Evolutionary conservation across 2,329 filamentous ascomycete species (phyloP).

Genomic region (Beauveria sp.): DNA sequence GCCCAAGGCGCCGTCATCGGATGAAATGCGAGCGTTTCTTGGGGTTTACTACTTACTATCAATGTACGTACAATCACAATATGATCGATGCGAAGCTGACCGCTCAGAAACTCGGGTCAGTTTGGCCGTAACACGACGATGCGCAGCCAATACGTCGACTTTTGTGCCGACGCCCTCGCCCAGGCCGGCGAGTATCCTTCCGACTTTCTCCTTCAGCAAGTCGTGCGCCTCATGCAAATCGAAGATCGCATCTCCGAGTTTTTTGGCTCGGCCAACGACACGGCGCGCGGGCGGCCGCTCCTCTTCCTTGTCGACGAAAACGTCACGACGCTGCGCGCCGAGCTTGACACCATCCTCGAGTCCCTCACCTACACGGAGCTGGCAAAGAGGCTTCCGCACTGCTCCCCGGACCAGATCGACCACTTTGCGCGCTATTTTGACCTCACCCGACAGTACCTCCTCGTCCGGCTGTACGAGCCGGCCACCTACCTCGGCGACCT

Average conservation of each 20-base stretch:
- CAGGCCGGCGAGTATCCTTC: slow-evolving; percentile 18
- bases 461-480: slow-evolving; percentile 32
- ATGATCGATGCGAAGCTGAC: not conserved
- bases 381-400: slow-evolving; percentile 6
- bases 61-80: slow-evolving; percentile 21
- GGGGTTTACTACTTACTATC: slow-evolving; percentile 33
- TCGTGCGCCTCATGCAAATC: slow-evolving; percentile 28
- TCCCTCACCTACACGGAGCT: slow-evolving; percentile 21
- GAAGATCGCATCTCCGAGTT: slow-evolving; percentile 26
- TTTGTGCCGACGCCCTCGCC: slow-evolving; percentile 24
- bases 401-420: slow-evolving; percentile 10
- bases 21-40: slow-evolving; percentile 31
- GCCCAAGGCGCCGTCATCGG: slow-evolving; percentile 22
- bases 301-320: slow-evolving; percentile 26
- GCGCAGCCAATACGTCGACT: slow-evolving; percentile 24
- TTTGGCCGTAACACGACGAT: slow-evolving; percentile 27
- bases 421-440: slow-evolving; percentile 20
- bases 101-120: slow-evolving; percentile 27
- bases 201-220: slow-evolving; percentile 26
- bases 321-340: slow-evolving; percentile 23
- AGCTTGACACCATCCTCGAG: slow-evolving; percentile 26
- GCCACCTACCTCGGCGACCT: slow-evolving; percentile 25
- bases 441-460: slow-evolving; percentile 27
- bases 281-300: slow-evolving; percentile 20
- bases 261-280: slow-evolving; percentile 24